These are phyloP conservation scores for Platanus orientalis DNA, from an alignment of 164 flowering plant genomes.

Conservation along the genomic window DNA sequence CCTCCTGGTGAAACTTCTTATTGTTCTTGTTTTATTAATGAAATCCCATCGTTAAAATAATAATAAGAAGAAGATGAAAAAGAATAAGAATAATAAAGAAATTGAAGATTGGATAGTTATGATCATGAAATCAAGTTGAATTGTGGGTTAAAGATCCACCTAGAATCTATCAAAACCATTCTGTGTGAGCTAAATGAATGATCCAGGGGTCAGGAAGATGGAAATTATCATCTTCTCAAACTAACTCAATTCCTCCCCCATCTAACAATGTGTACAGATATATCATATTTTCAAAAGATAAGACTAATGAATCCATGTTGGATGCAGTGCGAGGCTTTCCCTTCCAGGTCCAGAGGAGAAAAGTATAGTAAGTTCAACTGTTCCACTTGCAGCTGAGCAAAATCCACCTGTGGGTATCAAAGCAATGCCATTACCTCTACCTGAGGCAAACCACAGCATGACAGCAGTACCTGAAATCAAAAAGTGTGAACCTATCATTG, in stretches of 20 bases:
- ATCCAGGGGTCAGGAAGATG: background rate
- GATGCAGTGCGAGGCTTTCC: slow-evolving; percentile 84
- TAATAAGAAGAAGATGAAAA: no score
- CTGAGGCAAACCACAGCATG: slow-evolving; percentile 17
- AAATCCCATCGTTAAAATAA: no score
- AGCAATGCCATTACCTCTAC: slow-evolving; percentile 29
- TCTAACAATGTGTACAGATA: background rate
- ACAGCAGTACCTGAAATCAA: slow-evolving; percentile 11
- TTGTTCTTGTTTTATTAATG: no score
- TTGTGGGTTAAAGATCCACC: background rate
- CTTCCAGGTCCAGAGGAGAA: slow-evolving; percentile 87
- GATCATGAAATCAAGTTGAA: background rate
- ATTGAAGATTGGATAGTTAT: no score
- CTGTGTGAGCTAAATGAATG: no score
- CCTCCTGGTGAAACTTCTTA: no score
- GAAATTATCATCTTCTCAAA: no score
- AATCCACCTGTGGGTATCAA: slow-evolving; percentile 13
- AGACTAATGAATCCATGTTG: slow-evolving; percentile 11
- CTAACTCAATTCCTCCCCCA: no score
- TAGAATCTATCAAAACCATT: no score
- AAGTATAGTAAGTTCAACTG: slow-evolving; percentile 42
- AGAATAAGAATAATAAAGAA: no score
- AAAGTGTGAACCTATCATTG: slow-evolving; percentile 56
- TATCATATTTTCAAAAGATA: background rate
- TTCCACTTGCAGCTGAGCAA: slow-evolving; percentile 25